Conservation (phyloP, 1,139 yeast genomes). For the Magnusiomyces starmeri region DNA sequence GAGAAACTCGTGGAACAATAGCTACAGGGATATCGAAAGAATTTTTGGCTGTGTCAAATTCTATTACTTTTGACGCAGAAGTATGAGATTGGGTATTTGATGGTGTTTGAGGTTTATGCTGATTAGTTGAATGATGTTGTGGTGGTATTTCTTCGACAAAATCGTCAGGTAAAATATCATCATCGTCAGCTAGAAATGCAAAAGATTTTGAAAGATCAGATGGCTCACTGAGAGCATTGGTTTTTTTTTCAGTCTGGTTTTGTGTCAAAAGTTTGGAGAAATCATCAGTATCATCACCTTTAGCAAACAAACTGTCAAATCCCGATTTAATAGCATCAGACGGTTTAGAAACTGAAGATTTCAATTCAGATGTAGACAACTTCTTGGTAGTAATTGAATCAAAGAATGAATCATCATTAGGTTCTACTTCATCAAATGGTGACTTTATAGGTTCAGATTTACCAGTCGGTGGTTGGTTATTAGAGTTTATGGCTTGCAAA, state of each 20-base stretch:
- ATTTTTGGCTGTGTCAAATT: constrained; percentile 19
- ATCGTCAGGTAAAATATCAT: constrained; percentile 39
- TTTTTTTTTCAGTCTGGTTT: constrained; percentile 12
- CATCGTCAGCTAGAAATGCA: constrained; percentile 44
- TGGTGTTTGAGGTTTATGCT: constrained; percentile 25
- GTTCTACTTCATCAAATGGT: not conserved
- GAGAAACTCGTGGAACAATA: constrained; percentile 35
- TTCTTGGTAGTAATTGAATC: not conserved
- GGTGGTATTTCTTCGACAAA: constrained; percentile 23
- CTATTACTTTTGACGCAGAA: constrained; percentile 14
- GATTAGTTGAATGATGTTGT: constrained; percentile 8
- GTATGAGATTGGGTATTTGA: constrained; percentile 12
- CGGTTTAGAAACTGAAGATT: not conserved
- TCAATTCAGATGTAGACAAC: not conserved
- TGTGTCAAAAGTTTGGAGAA: constrained; percentile 18
- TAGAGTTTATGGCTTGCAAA: not conserved
- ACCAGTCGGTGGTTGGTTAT: not conserved
- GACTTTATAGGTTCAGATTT: not conserved
- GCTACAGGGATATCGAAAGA: constrained; percentile 68
- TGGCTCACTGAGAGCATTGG: not conserved
- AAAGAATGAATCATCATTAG: not conserved
- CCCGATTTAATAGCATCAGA: too few species aligned
- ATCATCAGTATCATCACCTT: constrained; percentile 16
- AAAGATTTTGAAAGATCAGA: constrained; percentile 23
- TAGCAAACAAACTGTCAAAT: too few species aligned